These are phyloP conservation scores for Austroboletus novae-zelandiae DNA, from an alignment of 1,284 basidiomycete genomes.

Conservation along the genomic window DNA sequence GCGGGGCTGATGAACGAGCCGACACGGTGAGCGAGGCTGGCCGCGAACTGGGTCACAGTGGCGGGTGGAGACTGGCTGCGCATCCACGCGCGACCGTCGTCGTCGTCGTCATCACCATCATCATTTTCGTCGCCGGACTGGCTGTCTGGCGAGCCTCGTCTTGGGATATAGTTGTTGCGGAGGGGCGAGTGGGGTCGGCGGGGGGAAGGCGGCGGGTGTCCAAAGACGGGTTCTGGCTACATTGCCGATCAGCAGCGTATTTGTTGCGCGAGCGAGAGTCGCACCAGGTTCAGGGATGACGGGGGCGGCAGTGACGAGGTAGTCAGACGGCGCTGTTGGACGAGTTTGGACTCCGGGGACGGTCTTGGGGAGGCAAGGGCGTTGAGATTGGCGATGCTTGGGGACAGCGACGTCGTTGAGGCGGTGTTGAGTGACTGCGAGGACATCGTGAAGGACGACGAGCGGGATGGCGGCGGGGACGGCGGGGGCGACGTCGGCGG, in stretches of 20 bases:
- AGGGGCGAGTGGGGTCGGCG: slow-evolving; percentile 65
- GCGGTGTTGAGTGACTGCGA: slow-evolving; percentile 31
- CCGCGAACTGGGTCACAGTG: slow-evolving; percentile 67
- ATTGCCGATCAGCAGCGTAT: slow-evolving; percentile 11
- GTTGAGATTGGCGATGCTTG: slow-evolving; percentile 35
- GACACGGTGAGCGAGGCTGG: slow-evolving; percentile 67
- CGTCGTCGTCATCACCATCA: slow-evolving; percentile 46
- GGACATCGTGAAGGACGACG: slow-evolving; percentile 25
- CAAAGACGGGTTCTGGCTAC: slow-evolving; percentile 34
- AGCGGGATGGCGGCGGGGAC: slow-evolving; percentile 15
- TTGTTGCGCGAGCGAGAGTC: background rate
- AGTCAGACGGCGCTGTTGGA: slow-evolving; percentile 28
- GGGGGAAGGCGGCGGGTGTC: slow-evolving; percentile 27
- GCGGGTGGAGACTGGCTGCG: slow-evolving; percentile 52
- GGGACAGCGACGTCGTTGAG: slow-evolving; percentile 31
- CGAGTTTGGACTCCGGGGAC: slow-evolving; percentile 9
- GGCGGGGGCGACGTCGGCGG: slow-evolving; percentile 25
- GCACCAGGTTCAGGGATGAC: slow-evolving; percentile 27
- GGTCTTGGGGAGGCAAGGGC: slow-evolving; percentile 30
- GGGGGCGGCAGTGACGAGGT: slow-evolving; percentile 26
- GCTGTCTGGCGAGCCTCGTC: slow-evolving; percentile 53
- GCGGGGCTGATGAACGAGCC: slow-evolving; percentile 58
- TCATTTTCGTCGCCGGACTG: slow-evolving; percentile 47
- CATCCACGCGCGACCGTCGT: slow-evolving; percentile 42
- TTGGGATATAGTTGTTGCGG: slow-evolving; percentile 45